Percentiles rank a stretch among this genome's conserved stretches.
Conservation (phyloP, 2,329 filamentous ascomycete genomes). For the Pochonia chlamydosporia region DNA sequence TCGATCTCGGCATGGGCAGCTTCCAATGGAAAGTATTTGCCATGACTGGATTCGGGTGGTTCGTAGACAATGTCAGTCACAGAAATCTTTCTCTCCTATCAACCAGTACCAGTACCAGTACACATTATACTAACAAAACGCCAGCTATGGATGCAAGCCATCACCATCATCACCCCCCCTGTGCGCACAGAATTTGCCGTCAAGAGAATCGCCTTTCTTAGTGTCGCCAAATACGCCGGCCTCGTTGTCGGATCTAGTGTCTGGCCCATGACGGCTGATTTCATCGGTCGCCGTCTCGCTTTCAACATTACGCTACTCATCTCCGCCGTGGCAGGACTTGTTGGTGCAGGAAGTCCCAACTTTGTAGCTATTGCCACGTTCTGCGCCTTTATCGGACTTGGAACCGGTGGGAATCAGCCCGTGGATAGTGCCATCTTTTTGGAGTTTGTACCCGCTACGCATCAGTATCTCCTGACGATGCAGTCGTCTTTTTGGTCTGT, state of each 20-base stretch:
- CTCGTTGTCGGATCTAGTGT: constrained; percentile 49
- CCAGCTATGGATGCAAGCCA: no score
- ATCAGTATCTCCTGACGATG: constrained; percentile 14
- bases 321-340: constrained; percentile 40
- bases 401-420: constrained; percentile 48
- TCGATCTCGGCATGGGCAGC: constrained; percentile 44
- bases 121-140: no score
- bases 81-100: constrained; percentile 50
- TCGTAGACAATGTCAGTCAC: no score
- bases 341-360: no score
- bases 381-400: constrained; percentile 50
- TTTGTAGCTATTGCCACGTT: constrained; percentile 36
- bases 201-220: no score
- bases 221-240: no score
- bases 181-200: no score
- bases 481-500: rapidly evolving
- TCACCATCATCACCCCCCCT: no score
- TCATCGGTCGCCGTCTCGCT: constrained; percentile 41
- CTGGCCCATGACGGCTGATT: constrained; percentile 40
- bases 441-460: constrained; percentile 48
- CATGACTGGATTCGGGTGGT: constrained; percentile 48
- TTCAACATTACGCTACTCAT: constrained; percentile 55
- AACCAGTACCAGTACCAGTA: constrained; percentile 48
- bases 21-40: constrained; percentile 49
- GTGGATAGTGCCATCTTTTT: constrained; percentile 51